These are phyloP conservation scores for Cutaneotrichosporon dermatis DNA, from an alignment of 1,284 basidiomycete genomes.

Conservation along the genomic window DNA sequence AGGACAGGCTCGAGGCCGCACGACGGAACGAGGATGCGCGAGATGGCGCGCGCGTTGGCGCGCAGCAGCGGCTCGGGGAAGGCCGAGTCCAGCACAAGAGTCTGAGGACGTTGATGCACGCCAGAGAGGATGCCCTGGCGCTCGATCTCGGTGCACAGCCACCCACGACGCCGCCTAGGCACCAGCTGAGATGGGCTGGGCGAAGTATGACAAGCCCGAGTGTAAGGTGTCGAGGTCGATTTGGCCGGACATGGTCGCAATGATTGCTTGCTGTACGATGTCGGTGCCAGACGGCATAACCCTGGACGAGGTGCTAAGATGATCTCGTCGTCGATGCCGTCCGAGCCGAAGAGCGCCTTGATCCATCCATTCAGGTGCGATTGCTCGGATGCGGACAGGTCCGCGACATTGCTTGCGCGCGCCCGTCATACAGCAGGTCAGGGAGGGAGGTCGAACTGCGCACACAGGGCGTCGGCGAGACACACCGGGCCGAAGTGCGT, in stretches of 20 bases:
- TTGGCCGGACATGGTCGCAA: slow-evolving; percentile 48
- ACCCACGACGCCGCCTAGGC: slow-evolving; percentile 51
- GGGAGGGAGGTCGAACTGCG: slow-evolving; percentile 36
- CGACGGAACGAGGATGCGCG: slow-evolving; percentile 27
- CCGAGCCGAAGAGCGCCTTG: slow-evolving; percentile 46
- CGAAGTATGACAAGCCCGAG: slow-evolving; percentile 54
- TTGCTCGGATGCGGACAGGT: slow-evolving; percentile 29
- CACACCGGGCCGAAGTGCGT: slow-evolving; percentile 46
- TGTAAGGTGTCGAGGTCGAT: slow-evolving; percentile 54
- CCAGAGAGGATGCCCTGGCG: slow-evolving; percentile 41
- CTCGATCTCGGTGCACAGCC: slow-evolving; percentile 45
- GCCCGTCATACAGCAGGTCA: slow-evolving; percentile 28
- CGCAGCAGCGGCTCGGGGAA: slow-evolving; percentile 38
- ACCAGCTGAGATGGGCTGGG: slow-evolving; percentile 55
- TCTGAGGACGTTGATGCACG: slow-evolving; percentile 42
- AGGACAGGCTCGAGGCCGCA: slow-evolving; percentile 37
- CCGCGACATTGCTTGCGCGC: slow-evolving; percentile 36
- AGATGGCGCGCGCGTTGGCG: slow-evolving; percentile 26
- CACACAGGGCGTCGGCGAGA: slow-evolving; percentile 38
- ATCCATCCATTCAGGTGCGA: slow-evolving; percentile 44
- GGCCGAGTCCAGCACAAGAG: slow-evolving; percentile 34
- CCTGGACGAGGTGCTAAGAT: slow-evolving; percentile 50
- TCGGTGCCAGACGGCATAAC: slow-evolving; percentile 50
- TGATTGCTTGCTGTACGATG: slow-evolving; percentile 52
- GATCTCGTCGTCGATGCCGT: slow-evolving; percentile 49